Percentiles rank a stretch among this genome's conserved stretches.
Conservation (phyloP, 345 rosid genomes). For the Erucastrum elatum region DNA sequence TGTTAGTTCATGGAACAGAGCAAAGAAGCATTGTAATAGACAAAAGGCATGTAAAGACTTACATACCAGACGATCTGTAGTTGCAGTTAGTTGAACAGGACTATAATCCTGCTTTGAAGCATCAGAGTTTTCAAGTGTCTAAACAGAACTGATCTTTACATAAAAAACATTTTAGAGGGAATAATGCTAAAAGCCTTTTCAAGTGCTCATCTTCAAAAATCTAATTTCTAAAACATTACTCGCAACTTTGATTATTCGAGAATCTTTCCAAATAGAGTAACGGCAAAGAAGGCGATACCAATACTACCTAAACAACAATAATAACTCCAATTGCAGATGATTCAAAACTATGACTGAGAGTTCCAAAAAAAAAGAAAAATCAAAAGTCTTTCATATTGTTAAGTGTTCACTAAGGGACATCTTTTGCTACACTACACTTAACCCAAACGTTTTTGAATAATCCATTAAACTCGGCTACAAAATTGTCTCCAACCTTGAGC, state of each 20-base stretch:
- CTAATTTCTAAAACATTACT: slow-evolving; percentile 3
- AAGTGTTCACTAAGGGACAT: slow-evolving; percentile 17
- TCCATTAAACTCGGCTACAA: background rate
- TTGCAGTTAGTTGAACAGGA: too few species aligned
- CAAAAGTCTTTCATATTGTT: slow-evolving; percentile 13
- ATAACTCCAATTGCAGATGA: slow-evolving; percentile 16
- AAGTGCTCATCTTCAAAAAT: slow-evolving; percentile 12
- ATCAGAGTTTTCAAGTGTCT: slow-evolving; percentile 13
- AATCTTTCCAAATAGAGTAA: slow-evolving; percentile 7
- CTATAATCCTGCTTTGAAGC: too few species aligned
- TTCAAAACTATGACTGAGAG: slow-evolving; percentile 22
- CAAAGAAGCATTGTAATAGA: background rate
- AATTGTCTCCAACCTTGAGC: slow-evolving; percentile 11
- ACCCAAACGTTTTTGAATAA: slow-evolving; percentile 1
- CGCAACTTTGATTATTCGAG: slow-evolving; percentile 1
- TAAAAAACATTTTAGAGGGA: slow-evolving; percentile 7
- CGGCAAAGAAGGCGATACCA: background rate
- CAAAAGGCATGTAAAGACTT: background rate
- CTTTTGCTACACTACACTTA: background rate
- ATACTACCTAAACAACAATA: slow-evolving; percentile 17
- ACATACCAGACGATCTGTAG: too few species aligned
- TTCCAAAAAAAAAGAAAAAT: slow-evolving; percentile 28
- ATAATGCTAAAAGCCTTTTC: slow-evolving; percentile 1
- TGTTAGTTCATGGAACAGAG: background rate
- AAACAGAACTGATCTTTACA: background rate